Base-by-base conservation (phyloP, 371 early-diverging fungal species). In the Apophysomyces variabilis region DNA sequence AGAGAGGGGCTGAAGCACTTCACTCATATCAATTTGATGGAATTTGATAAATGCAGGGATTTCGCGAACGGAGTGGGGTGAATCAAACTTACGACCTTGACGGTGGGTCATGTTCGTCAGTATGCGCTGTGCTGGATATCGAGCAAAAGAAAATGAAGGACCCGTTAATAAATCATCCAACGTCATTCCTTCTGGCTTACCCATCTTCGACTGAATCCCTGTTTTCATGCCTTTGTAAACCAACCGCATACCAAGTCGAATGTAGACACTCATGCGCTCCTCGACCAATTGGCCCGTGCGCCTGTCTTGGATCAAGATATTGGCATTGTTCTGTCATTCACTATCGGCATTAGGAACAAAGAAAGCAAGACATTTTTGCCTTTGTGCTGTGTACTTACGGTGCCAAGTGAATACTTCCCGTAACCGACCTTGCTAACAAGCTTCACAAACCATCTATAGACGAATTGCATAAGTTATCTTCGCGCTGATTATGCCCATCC, bases 251-350 rank as follows among this genome's bases (percentile, higher is more conserved):
- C 94, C 96, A 5, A 95, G 72, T 1, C 94, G 88, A 32, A 94
- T 86, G 68, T 92, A 95, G 0, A 90, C 83, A 38, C 94, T 91
- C 80, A 95, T 94, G 54, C 90, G 87, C 59, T 95, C 95, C 66
- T 95, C 94, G 12, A 90, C 71, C 60, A 93, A 76, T 60, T 85
- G 86, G 0, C 94, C 94, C 0, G 92, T 90, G 7, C 59, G 21
- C 18, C 95, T 79, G 64, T 93, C 92, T 73, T 90, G 89, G 1
- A 93, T 89, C 37, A 94, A 82, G 58, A 95, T 93, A 66, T 92
- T 92, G 60, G 90, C 93, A 63, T 88, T 87, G 63, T 85, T 87
- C 82, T 85, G 64, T 13, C 3, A 3, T 26, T 8, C 1, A 3
- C 41, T 13, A 41, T 44, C 9, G 46, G 54, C 45, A 56, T 7